These are phyloP conservation scores for Protostelium mycophagum DNA, from an alignment of 78 protist genomes.

Conservation along the genomic window DNA sequence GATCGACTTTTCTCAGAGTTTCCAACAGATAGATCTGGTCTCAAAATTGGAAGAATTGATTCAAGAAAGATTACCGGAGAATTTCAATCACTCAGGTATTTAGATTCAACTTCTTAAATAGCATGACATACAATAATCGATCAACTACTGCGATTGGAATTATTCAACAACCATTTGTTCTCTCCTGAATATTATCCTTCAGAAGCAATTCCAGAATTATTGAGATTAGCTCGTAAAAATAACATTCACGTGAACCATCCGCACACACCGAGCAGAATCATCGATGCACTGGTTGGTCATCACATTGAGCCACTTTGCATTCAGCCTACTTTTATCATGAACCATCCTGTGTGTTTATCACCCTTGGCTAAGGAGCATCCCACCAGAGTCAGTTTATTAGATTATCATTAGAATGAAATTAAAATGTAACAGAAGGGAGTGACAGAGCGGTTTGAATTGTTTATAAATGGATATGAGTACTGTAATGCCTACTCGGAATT, in stretches of 20 bases:
- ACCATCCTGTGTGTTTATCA: constrained; percentile 96
- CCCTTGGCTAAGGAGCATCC: constrained; percentile 98
- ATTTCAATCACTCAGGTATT: constrained; percentile 15
- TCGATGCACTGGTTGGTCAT: constrained; percentile 88
- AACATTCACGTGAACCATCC: constrained; percentile 85
- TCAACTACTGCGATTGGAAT: background rate
- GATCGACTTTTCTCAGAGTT: constrained; percentile 97
- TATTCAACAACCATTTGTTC: background rate
- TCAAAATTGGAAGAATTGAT: constrained; percentile 70
- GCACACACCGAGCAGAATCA: constrained; percentile 88
- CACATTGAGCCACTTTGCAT: constrained; percentile 87
- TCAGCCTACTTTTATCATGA: constrained; percentile 97
- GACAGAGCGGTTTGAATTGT: constrained; percentile 99
- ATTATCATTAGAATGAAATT: background rate
- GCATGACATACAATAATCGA: no score
- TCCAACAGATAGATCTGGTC: constrained; percentile 82
- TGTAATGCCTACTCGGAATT: constrained; percentile 99
- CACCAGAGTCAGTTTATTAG: constrained; percentile 31
- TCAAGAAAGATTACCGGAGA: constrained; percentile 34
- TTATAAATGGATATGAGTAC: constrained; percentile 88
- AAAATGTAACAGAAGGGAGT: constrained; percentile 6
- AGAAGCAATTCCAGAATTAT: constrained; percentile 45
- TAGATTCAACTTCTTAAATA: no score
- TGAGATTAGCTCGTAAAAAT: constrained; percentile 40
- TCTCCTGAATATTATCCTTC: background rate